A percentile compares a stretch with the other conserved stretches of the same genome.
These are phyloP conservation scores for Saccharum spontaneum DNA, from an alignment of 176 grass and related monocot species.

Conservation along the genomic window DNA sequence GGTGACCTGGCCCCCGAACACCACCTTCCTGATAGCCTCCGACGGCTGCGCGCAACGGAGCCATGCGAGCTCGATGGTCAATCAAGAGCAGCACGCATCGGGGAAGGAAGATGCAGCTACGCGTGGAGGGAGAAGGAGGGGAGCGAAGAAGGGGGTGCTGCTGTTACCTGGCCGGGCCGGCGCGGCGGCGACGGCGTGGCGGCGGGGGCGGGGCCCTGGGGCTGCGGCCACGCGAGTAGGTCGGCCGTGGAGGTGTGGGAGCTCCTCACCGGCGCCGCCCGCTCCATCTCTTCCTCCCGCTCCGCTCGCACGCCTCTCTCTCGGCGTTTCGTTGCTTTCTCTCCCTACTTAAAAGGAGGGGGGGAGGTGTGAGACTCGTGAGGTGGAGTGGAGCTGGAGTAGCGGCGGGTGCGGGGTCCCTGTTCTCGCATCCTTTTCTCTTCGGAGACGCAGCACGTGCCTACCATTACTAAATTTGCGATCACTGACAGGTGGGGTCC, in stretches of 20 bases:
- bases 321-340: constrained; percentile 7
- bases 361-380: constrained; percentile 19
- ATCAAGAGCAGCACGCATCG: not conserved
- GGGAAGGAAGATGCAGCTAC: not conserved
- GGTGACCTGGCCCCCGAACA: constrained; percentile 85
- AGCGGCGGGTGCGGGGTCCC: constrained; percentile 57
- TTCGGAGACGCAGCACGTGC: not conserved
- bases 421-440: constrained; percentile 17
- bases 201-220: constrained; percentile 24
- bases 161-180: constrained; percentile 59
- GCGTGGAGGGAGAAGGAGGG: not conserved
- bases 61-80: not conserved
- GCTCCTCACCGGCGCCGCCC: constrained; percentile 74
- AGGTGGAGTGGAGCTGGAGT: constrained; percentile 32
- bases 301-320: not conserved
- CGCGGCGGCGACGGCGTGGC: constrained; percentile 46
- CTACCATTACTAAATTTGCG: not conserved
- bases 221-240: constrained; percentile 74
- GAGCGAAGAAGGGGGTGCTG: not conserved
- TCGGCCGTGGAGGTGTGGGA: constrained; percentile 78
- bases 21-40: constrained; percentile 84
- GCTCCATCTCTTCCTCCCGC: constrained; percentile 52
- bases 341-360: constrained; percentile 24
- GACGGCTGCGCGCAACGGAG: constrained; percentile 59
- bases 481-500: not conserved